Evolutionary conservation across 176 grass and related monocot genomes (phyloP).

Genomic region (Aechmea fasciata): DNA sequence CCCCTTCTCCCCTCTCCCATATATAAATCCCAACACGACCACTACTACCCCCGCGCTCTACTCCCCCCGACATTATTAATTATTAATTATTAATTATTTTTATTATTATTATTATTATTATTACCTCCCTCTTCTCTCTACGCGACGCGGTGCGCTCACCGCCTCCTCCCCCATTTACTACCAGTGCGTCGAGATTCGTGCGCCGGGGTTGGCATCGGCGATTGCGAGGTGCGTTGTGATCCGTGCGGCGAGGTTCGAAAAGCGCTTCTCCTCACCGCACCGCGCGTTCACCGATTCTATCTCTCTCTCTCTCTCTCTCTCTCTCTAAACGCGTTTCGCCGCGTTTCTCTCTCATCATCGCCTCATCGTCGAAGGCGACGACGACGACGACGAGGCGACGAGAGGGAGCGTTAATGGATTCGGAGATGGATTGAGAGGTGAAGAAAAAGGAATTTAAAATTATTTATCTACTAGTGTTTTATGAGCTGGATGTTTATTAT

Average conservation of each 20-base stretch:
- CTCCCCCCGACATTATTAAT: too few species aligned
- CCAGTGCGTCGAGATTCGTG: slow-evolving; percentile 15
- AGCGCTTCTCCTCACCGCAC: not conserved
- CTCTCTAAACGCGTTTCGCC: not conserved
- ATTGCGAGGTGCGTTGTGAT: too few species aligned
- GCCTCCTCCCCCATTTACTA: not conserved
- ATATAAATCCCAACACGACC: too few species aligned
- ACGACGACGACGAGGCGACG: not conserved
- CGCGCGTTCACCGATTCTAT: not conserved
- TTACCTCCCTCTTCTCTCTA: too few species aligned
- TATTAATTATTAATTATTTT: too few species aligned
- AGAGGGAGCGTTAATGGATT: not conserved
- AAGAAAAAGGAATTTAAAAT: not conserved
- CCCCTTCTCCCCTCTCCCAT: not conserved
- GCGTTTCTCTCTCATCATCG: slow-evolving; percentile 2
- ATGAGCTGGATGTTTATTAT: not conserved
- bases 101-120: too few species aligned
- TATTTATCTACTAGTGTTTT: not conserved
- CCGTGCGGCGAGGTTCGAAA: not conserved
- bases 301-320: not conserved
- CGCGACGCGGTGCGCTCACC: not conserved
- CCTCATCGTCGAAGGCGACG: not conserved
- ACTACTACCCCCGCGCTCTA: too few species aligned
- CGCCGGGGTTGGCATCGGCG: not conserved
- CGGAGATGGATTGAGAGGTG: not conserved